These are phyloP conservation scores for Ilyonectria destructans DNA, from an alignment of 2,329 filamentous ascomycete genomes.

Conservation along the genomic window DNA sequence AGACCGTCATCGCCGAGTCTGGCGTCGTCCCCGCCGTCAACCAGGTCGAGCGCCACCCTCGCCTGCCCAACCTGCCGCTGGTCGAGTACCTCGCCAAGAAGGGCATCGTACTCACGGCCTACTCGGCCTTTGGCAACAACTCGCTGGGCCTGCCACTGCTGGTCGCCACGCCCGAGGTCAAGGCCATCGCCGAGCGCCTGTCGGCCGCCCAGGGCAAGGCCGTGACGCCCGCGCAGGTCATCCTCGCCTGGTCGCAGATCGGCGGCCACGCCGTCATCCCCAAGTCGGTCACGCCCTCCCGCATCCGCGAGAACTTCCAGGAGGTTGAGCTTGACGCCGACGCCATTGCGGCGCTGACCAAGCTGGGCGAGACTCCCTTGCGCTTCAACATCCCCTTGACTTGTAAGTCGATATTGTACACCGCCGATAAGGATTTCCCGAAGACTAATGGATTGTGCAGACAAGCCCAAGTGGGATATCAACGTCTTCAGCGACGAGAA, in stretches of 20 bases:
- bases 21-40: slow-evolving; percentile 75
- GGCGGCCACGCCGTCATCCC: slow-evolving; percentile 81
- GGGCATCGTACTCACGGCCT: slow-evolving; percentile 77
- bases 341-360: slow-evolving; percentile 74
- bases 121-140: slow-evolving; percentile 72
- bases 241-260: slow-evolving; percentile 72
- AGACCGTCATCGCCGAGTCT: slow-evolving; percentile 70
- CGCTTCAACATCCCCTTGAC: slow-evolving; percentile 64
- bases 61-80: slow-evolving; percentile 71
- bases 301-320: slow-evolving; percentile 81
- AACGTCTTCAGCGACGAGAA: slow-evolving; percentile 70
- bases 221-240: slow-evolving; percentile 61
- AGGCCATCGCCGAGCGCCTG: slow-evolving; percentile 68
- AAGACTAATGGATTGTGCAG: slow-evolving; percentile 47
- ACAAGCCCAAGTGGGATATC: slow-evolving; percentile 70
- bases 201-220: slow-evolving; percentile 54
- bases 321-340: slow-evolving; percentile 74
- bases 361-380: slow-evolving; percentile 69
- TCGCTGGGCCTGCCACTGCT: slow-evolving; percentile 64
- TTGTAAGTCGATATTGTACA: slow-evolving; percentile 52
- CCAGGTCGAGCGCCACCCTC: slow-evolving; percentile 80
- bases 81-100: slow-evolving; percentile 74
- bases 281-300: slow-evolving; percentile 78
- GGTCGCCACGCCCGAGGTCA: slow-evolving; percentile 71
- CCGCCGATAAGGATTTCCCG: not conserved